Percentiles rank a stretch among this genome's conserved stretches.
Conservation (phyloP, 352 stramenopile species). For the Phytopythium kandeliae region DNA sequence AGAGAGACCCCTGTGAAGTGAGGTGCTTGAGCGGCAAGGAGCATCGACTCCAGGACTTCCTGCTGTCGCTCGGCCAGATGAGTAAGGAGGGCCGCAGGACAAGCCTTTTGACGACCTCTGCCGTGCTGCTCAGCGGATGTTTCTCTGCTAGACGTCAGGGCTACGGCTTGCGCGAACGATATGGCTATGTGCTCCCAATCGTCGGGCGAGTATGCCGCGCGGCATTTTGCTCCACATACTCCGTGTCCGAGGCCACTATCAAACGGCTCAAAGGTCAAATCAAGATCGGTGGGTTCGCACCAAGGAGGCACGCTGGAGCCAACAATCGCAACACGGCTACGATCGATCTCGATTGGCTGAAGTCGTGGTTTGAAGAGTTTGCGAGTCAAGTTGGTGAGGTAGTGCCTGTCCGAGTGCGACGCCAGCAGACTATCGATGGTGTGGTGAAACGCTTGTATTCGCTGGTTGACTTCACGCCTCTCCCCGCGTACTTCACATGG, state of each 20-base stretch:
- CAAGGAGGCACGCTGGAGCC: background rate
- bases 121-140: too few relatives aligned
- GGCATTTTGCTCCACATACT: background rate
- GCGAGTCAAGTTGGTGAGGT: constrained; percentile 7
- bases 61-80: background rate
- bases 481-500: constrained; percentile 11
- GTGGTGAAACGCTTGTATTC: constrained; percentile 9
- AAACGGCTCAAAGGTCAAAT: background rate
- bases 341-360: constrained; percentile 4
- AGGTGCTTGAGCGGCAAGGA: background rate
- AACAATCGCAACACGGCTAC: background rate
- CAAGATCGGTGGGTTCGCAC: background rate
- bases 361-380: constrained; percentile 7
- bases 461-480: background rate
- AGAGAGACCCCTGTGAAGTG: background rate
- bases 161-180: background rate
- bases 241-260: background rate
- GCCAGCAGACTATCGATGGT: constrained; percentile 4
- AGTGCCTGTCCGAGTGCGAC: constrained; percentile 2
- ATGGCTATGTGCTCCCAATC: background rate
- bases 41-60: background rate
- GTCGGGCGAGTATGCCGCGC: background rate
- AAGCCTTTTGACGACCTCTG: background rate
- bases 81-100: background rate
- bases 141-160: too few relatives aligned